Percentiles rank a stretch among this genome's conserved stretches.
phyloP scores from a whole-genome alignment of 2,329 filamentous ascomycete genomes.

The Cladobotryum protrusum region DNA sequence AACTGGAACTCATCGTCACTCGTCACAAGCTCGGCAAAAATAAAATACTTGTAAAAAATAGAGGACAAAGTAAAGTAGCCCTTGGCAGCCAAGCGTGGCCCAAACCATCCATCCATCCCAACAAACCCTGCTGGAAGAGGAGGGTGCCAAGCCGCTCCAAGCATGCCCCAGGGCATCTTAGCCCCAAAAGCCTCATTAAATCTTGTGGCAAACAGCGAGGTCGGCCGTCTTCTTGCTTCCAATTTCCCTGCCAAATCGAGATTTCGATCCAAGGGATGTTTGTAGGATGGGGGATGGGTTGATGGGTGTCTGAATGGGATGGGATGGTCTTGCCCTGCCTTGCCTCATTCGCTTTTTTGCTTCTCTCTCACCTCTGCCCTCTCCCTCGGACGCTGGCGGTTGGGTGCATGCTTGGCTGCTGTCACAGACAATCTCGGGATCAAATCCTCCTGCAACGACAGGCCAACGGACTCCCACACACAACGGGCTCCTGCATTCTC shows the following conservation, averaged over 20 bases:
- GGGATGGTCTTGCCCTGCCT: too few species aligned
- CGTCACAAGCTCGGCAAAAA: neutral
- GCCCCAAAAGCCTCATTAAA: conserved; percentile 8
- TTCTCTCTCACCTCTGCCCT: neutral
- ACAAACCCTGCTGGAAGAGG: too few species aligned
- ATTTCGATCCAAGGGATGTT: conserved; percentile 1
- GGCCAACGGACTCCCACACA: conserved; percentile 1
- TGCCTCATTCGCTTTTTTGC: too few species aligned
- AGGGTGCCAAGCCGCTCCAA: neutral
- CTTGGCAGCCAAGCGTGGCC: too few species aligned
- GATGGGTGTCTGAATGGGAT: too few species aligned
- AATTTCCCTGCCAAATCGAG: conserved; percentile 3
- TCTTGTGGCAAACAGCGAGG: conserved; percentile 6
- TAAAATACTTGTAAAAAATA: too few species aligned
- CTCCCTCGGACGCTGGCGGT: neutral
- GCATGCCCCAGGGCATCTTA: neutral
- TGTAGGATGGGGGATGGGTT: neutral
- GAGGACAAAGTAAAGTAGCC: too few species aligned
- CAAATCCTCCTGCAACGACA: neutral
- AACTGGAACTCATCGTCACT: neutral
- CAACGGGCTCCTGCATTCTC: conserved; percentile 1
- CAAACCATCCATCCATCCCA: neutral
- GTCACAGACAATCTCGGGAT: neutral
- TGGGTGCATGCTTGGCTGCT: neutral
- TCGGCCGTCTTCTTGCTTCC: neutral